Conservation (phyloP, 75 land plant genomes). For the Cupressus sempervirens region DNA sequence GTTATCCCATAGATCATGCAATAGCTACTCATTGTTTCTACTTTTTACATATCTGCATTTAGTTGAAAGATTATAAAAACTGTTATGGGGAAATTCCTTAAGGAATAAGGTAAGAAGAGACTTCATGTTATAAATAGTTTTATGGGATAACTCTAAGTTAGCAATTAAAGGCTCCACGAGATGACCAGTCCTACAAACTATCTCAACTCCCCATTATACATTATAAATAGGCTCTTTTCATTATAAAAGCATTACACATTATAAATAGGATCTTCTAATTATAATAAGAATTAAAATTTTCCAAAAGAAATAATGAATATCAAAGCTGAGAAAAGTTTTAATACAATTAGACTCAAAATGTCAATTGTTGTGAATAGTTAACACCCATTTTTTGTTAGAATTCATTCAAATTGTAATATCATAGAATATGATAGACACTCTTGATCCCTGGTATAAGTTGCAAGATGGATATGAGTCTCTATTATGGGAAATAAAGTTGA, state of each 20-base stretch:
- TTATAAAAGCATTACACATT: too few relatives aligned
- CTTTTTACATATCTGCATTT: conserved; percentile 75
- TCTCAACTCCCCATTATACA: too few relatives aligned
- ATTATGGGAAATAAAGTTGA: not conserved
- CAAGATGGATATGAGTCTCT: not conserved
- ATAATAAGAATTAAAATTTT: not conserved
- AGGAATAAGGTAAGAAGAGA: not conserved
- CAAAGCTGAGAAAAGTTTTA: not conserved
- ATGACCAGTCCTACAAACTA: too few relatives aligned
- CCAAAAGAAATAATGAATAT: not conserved
- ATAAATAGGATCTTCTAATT: too few relatives aligned
- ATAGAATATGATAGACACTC: not conserved
- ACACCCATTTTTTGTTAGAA: not conserved
- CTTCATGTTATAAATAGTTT: not conserved
- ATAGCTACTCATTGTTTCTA: conserved; percentile 60
- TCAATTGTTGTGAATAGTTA: not conserved
- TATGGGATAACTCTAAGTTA: not conserved
- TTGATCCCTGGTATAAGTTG: not conserved
- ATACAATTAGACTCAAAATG: not conserved
- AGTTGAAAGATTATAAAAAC: not conserved
- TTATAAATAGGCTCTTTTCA: too few relatives aligned
- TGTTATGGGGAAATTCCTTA: not conserved
- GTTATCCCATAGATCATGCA: conserved; percentile 16
- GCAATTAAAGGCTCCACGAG: not conserved
- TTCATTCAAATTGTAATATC: too few relatives aligned